These are phyloP conservation scores for Cordyceps fumosorosea DNA, from an alignment of 2,329 filamentous ascomycete genomes.

Conservation along the genomic window DNA sequence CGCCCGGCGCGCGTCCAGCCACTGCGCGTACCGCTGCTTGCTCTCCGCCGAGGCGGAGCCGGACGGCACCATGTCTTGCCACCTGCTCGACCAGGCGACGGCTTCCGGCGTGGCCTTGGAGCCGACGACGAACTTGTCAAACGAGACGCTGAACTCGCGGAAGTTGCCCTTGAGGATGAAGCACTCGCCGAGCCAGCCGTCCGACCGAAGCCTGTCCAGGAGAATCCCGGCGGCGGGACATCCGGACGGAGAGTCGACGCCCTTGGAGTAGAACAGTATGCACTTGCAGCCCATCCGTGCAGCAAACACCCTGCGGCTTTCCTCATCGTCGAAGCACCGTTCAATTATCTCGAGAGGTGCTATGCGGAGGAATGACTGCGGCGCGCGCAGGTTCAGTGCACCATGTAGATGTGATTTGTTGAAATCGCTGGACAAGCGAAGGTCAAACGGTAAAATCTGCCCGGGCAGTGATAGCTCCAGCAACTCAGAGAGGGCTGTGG, in stretches of 20 bases:
- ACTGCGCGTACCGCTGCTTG: slow-evolving; percentile 36
- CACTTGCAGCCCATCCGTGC: slow-evolving; percentile 41
- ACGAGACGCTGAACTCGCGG: slow-evolving; percentile 47
- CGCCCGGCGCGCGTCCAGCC: slow-evolving; percentile 36
- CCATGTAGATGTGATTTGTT: slow-evolving; percentile 45
- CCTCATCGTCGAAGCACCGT: slow-evolving; percentile 41
- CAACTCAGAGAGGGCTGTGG: slow-evolving; percentile 43
- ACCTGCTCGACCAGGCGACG: slow-evolving; percentile 32
- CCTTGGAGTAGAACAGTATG: slow-evolving; percentile 47
- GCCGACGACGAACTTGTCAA: slow-evolving; percentile 43
- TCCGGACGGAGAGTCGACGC: slow-evolving; percentile 43
- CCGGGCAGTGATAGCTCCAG: slow-evolving; percentile 43
- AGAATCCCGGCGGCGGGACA: slow-evolving; percentile 43
- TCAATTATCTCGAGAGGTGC: slow-evolving; percentile 46
- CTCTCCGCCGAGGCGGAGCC: slow-evolving; percentile 20
- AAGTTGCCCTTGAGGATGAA: slow-evolving; percentile 52
- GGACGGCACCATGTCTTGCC: slow-evolving; percentile 12
- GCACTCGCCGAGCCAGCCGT: slow-evolving; percentile 44
- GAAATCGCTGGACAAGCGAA: slow-evolving; percentile 41
- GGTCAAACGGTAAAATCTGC: slow-evolving; percentile 42
- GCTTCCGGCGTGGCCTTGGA: slow-evolving; percentile 34
- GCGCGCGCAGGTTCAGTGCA: slow-evolving; percentile 46
- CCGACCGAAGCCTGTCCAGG: slow-evolving; percentile 36
- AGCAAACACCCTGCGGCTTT: slow-evolving; percentile 39
- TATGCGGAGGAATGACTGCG: slow-evolving; percentile 40